phyloP scores from a whole-genome alignment of 73 alveolate genomes.

The Paramecium biaurelia region DNA sequence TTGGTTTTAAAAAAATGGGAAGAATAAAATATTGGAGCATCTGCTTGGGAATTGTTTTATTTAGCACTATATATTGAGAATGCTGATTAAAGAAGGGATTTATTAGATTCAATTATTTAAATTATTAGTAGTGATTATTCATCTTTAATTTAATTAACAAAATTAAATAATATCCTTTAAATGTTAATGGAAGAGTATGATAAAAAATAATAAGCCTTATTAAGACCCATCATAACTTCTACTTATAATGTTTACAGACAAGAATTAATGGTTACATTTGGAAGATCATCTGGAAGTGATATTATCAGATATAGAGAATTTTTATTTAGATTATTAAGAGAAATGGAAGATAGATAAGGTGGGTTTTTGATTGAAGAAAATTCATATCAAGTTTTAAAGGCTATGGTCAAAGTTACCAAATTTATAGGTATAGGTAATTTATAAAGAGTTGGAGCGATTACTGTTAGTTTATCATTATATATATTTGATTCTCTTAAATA shows the following conservation, averaged over 20 bases:
- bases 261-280: constrained; percentile 39
- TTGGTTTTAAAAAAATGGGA: constrained; percentile 57
- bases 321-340: constrained; percentile 52
- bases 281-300: constrained; percentile 57
- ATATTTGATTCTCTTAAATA: constrained; percentile 51
- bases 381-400: constrained; percentile 1
- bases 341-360: constrained; percentile 62
- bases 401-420: constrained; percentile 50
- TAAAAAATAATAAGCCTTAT: background rate
- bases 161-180: constrained; percentile 28
- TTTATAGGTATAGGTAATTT: constrained; percentile 60
- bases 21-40: constrained; percentile 61
- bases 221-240: background rate
- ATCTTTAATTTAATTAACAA: constrained; percentile 25
- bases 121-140: constrained; percentile 60
- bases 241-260: constrained; percentile 55
- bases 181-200: constrained; percentile 49
- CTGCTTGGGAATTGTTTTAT: constrained; percentile 64
- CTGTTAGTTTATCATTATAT: constrained; percentile 38
- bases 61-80: constrained; percentile 31
- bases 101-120: constrained; percentile 50
- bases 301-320: constrained; percentile 56
- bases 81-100: constrained; percentile 60
- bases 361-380: constrained; percentile 24
- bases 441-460: constrained; percentile 53